phyloP scores from a whole-genome alignment of 495 filamentous ascomycete genomes.

The Penicillium mononematosum region DNA sequence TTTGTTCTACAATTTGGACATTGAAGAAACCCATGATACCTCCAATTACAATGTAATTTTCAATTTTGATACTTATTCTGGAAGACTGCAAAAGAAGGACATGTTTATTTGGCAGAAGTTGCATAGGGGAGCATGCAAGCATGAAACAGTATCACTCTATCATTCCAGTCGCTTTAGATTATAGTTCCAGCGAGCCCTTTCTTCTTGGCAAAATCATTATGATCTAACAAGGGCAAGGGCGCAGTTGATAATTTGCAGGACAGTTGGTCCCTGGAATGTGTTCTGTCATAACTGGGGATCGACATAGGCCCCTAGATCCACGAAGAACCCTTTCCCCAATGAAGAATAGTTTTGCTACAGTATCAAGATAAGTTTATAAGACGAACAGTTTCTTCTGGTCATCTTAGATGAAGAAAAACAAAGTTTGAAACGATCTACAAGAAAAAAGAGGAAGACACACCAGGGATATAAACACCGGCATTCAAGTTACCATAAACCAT shows the following conservation, averaged over 20 bases:
- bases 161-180: slow-evolving; percentile 14
- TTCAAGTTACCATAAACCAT: slow-evolving; percentile 8
- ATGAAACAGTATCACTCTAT: slow-evolving; percentile 3
- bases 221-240: slow-evolving; percentile 8
- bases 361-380: background rate
- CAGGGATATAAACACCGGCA: slow-evolving; percentile 6
- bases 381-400: background rate
- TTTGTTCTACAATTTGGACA: background rate
- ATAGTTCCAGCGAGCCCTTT: too few relatives aligned
- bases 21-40: background rate
- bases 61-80: background rate
- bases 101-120: background rate
- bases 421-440: background rate
- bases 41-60: background rate
- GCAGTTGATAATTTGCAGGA: slow-evolving; percentile 1
- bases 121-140: slow-evolving; percentile 3
- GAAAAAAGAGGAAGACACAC: background rate
- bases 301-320: slow-evolving; percentile 23
- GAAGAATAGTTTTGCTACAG: background rate
- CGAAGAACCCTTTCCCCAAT: background rate
- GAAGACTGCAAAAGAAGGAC: background rate
- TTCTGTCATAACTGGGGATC: slow-evolving; percentile 14
- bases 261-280: slow-evolving; percentile 19
- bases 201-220: slow-evolving; percentile 19
- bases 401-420: background rate